Base-by-base conservation (phyloP, 2,329 filamentous ascomycete species). In the Ophiostoma sp. region DNA sequence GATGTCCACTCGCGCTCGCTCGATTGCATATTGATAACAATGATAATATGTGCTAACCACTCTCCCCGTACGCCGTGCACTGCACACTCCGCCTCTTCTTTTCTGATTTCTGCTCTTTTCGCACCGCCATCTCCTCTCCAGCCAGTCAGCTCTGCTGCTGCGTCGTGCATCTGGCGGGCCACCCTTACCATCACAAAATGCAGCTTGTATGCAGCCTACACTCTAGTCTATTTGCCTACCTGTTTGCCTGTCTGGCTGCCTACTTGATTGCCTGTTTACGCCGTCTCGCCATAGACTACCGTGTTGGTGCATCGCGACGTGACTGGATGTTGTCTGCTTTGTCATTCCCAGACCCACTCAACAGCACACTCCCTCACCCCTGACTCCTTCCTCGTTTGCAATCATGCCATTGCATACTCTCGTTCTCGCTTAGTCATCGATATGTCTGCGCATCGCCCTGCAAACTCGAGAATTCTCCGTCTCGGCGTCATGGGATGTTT, bases 101-200 rank as follows among this genome's bases (percentile, higher is more conserved):
- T 5, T 10, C 52, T 27, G 52, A 27, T 27, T 13, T 2, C n/a
- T 57, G 52, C 52, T 27, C 23, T 57, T 10, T 10, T n/a, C 17
- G 7, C 10, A 7, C 62, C 41, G 62, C 33, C 35, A 31, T 64
- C 3, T 33, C 13, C 6, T 20, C 33, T 23, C 62, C n/a, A 23
- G n/a, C 62, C 62, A 65, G n/a, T 65, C 35, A 36, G 10, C 33
- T 10, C 8, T 1, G 1, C 20, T 23, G 15, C 20, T 65, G 62
- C 62, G 35, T 39, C 33, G 33, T 65, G 62, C 62, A 65, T 65
- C 62, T 65, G 62, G 62, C 62, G 62, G 62, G 27, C 11, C 62
- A 39, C 17, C 33, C 10, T 15, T 10, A 48, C 44, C 33, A 41
- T 4, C 60, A 5, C 20, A 5, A 4, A 20, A 39, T 65, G 62